Percentiles rank a stretch among this genome's conserved stretches.
These are phyloP conservation scores for Epicoccum sorghinum DNA, from an alignment of 2,329 filamentous ascomycete genomes.

Conservation along the genomic window DNA sequence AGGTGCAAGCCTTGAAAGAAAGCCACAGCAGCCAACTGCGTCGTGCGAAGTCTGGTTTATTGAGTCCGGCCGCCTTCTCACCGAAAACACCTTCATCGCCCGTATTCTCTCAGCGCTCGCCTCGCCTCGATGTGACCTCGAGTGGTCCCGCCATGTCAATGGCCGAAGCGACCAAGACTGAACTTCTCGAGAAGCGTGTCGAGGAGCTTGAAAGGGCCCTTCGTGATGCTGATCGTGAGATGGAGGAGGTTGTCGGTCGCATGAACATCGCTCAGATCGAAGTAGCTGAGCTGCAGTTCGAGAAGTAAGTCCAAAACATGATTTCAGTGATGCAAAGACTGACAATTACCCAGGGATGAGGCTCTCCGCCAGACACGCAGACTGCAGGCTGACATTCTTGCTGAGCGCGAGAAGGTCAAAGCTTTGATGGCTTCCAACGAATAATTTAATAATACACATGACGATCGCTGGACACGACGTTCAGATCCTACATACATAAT, in stretches of 20 bases:
- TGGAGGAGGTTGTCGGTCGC: constrained; percentile 80
- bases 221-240: constrained; percentile 75
- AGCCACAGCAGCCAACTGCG: constrained; percentile 78
- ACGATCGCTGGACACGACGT: constrained; percentile 25
- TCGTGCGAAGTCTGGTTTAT: constrained; percentile 65
- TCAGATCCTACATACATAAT: constrained; percentile 20
- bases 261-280: constrained; percentile 87
- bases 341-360: constrained; percentile 62
- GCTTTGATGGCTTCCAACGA: constrained; percentile 49
- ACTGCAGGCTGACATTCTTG: constrained; percentile 70
- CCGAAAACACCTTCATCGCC: constrained; percentile 68
- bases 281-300: constrained; percentile 77
- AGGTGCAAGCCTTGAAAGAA: constrained; percentile 76
- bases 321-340: constrained; percentile 1
- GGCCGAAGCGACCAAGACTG: constrained; percentile 74
- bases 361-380: constrained; percentile 73
- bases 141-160: constrained; percentile 65
- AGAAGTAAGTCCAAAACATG: constrained; percentile 54
- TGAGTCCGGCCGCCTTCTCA: constrained; percentile 58
- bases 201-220: constrained; percentile 84
- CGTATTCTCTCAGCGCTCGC: constrained; percentile 64
- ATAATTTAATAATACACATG: constrained; percentile 20
- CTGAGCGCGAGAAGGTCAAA: constrained; percentile 66
- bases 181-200: constrained; percentile 77
- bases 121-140: constrained; percentile 65